Conservation (phyloP, 768 basidiomycete genomes). For the Psilocybe cubensis region DNA sequence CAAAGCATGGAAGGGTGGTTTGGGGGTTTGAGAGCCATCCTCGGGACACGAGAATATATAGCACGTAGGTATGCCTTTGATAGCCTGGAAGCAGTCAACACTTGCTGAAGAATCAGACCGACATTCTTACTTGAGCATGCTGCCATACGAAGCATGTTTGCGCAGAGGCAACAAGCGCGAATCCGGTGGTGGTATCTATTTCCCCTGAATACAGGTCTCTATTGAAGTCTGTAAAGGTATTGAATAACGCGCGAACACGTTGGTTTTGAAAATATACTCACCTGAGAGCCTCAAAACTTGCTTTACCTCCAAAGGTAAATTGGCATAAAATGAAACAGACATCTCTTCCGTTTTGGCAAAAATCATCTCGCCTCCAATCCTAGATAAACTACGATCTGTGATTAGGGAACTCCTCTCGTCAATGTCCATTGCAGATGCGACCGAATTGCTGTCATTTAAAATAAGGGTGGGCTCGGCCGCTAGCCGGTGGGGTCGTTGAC, state of each 20-base stretch:
- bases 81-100: conserved; percentile 39
- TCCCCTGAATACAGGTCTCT: conserved; percentile 69
- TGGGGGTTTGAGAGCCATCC: conserved; percentile 37
- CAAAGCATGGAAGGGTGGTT: conserved; percentile 61
- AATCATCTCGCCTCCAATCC: conserved; percentile 42
- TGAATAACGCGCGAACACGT: conserved; percentile 10
- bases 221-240: conserved; percentile 58
- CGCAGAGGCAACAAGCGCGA: conserved; percentile 70
- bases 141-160: conserved; percentile 87
- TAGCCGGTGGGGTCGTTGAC: conserved; percentile 39
- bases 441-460: conserved; percentile 42
- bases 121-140: conserved; percentile 60
- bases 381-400: conserved; percentile 40
- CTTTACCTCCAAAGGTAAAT: conserved; percentile 73
- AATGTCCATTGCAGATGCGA: conserved; percentile 66
- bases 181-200: conserved; percentile 74
- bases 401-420: conserved; percentile 52
- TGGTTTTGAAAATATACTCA: conserved; percentile 28
- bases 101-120: background rate
- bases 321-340: conserved; percentile 66
- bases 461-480: conserved; percentile 41
- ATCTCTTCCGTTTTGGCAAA: conserved; percentile 80
- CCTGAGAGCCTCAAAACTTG: conserved; percentile 73
- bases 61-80: conserved; percentile 77
- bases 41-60: conserved; percentile 79